Conservation (phyloP, 768 basidiomycete species). For the Psilocybe cyanescens region DNA sequence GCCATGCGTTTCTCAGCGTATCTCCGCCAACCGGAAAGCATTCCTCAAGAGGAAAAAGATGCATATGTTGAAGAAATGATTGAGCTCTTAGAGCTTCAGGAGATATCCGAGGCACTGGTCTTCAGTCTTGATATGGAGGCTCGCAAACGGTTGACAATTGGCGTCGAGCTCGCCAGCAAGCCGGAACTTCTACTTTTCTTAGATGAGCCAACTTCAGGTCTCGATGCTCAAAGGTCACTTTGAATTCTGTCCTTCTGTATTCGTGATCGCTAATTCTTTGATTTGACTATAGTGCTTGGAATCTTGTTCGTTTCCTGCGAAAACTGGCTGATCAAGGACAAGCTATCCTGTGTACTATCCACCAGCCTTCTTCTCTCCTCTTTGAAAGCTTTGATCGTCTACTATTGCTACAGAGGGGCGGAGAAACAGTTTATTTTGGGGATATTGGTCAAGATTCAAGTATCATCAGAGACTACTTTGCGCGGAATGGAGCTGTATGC, state of each 20-base stretch:
- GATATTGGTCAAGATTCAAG: conserved; percentile 79
- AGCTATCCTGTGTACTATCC: conserved; percentile 89
- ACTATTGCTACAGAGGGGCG: conserved; percentile 72
- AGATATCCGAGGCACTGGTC: conserved; percentile 82
- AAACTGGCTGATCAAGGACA: conserved; percentile 87
- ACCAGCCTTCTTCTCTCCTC: conserved; percentile 84
- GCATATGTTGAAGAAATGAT: conserved; percentile 84
- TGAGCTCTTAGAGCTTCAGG: conserved; percentile 82
- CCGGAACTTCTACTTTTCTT: conserved; percentile 78
- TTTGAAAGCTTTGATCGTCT: conserved; percentile 87
- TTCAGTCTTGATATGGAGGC: conserved; percentile 69
- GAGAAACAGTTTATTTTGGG: conserved; percentile 94
- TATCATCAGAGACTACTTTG: conserved; percentile 77
- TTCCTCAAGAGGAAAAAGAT: conserved; percentile 76
- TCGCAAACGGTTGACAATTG: conserved; percentile 88
- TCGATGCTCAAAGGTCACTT: conserved; percentile 45
- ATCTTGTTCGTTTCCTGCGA: conserved; percentile 77
- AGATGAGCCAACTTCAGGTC: conserved; percentile 52
- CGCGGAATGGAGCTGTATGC: conserved; percentile 71
- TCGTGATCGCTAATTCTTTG: conserved; percentile 47
- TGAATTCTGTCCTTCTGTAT: not conserved
- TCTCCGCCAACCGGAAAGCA: conserved; percentile 72
- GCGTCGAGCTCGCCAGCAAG: conserved; percentile 89
- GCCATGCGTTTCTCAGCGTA: conserved; percentile 87
- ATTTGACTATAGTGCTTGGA: conserved; percentile 71